Base-by-base conservation (phyloP, 805 yeast species). In the Starmerella vitae region DNA sequence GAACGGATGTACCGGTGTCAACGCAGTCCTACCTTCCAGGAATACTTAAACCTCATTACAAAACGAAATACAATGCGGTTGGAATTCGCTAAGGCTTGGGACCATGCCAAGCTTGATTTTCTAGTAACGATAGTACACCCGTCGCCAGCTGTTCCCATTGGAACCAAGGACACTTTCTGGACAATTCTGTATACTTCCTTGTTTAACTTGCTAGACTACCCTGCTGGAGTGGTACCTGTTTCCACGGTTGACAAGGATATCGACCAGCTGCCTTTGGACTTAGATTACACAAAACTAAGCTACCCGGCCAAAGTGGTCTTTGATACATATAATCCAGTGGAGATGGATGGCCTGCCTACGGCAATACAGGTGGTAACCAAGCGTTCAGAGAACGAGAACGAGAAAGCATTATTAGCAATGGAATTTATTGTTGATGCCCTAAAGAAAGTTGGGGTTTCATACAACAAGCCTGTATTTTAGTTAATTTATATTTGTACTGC, bases 301-400 rank as follows among this genome's bases (percentile, higher is more conserved):
- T 62, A 58, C 4, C 50, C 63, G 4, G 78, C 74, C 36, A 48
- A 57, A 32, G 61, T 57, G 20, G 62, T 68, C 28, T 63, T 62
- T 45, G 57, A 59, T 14, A 52, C 62, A 30, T 75, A 72, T 57
- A 66, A 72, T 45, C 67, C 77, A 1, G 66, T 60, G 38, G 66
- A 66, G 42, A 62, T 67, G 54, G 65, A 71, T 45, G 78, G 78
- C 4, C 71, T 76, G 40, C 76, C 83, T 0, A 74, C 72, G 13
- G 71, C 74, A 15, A 58, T 78, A 17, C 85, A 78, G 56, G 60
- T 78, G 26, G 72, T 76, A 4, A 72, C 78, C 14, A 64, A 64
- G 43, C 66, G 72, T 39, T 61, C 66, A 13, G 68, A 74, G 50
- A 60, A 67, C 13, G 68, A 74, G 50, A 85, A 78, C 48, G 85